Base-by-base conservation (phyloP, 345 rosid species). In the Citrus cavaleriei region DNA sequence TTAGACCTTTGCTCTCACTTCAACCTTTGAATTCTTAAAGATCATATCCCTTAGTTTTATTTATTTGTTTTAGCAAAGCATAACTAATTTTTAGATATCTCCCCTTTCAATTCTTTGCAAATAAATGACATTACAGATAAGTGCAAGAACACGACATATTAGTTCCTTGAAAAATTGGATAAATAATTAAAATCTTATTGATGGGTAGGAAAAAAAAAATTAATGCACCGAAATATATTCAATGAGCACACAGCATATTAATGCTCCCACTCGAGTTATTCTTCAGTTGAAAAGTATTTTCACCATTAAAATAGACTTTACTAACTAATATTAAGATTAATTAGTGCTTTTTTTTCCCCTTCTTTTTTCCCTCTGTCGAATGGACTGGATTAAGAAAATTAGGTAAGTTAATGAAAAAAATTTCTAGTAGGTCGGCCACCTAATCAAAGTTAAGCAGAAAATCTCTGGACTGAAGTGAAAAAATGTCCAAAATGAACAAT, bases 371-470 rank as follows among this genome's bases (percentile, higher is more conserved):
- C 57, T 51, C 21, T 16, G 2, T 51, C 57, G 40, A 42, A 42
- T 42, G 12, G 5, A n/a, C 7, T 12, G 18, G 21, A 28, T 10
- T 24, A 30, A 27, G 42, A 42, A 59, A 18, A 69, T 69, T 72
- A 63, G 81, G 81, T 37, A 35, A 54, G 10, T 65, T 24, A 14
- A 71, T 14, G 34, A 57, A 63, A 64, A 35, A 10, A 9, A 9
- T 25, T 63, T 25, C 13, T 3, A 7, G 54, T 35, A 51, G 77
- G 66, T 72, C 35, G 77, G 66, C 77, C 10, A 71, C 81, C 77
- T 72, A 64, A 79, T 64, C 77, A n/a, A 49, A 30, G 28, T 7
- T 34, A 71, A 71, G 70, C 51, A 71, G 70, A 65, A 37, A 42
- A 22, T 49, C 40, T 64, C 13, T 32, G 16, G 78, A 65, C 71